Evolutionary conservation across 129 eudicot genomes (phyloP), one percentile per base, ranked within the genome.

Genomic region (Ambrosia trifida): DNA sequence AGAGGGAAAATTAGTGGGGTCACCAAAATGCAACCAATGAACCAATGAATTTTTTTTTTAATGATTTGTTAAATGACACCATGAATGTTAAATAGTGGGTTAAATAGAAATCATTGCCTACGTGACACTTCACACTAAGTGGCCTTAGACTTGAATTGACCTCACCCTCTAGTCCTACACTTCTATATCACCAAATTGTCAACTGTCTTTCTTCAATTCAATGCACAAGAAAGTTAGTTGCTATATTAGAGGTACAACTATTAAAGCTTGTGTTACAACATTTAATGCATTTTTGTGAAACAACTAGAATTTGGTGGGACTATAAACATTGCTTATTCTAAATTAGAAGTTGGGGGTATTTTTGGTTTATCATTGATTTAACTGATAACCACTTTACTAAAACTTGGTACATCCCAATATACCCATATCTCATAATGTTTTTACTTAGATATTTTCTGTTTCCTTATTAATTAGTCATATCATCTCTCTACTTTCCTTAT

Each of bases 231-330:
- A 14, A 7, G 56, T 50, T 14, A 50, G 56, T 17, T 50, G 31
- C 57, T 38, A 62, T 63, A 47, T 33, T 12, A 73, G 49, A 32
- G 28, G 70, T 31, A 20, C 62, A 73, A 16, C 33, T 46, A 24
- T 41, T 40, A n/a, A 40, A 64, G 52, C 28, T 35, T 12, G 51
- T 64, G 28, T 32, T 31, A 60, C 72, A 64, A n/a, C 72, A 52
- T 28, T 11, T 38, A 13, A 75, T 65, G 74, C 68, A 30, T 54
- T 17, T 8, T 75, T 75, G 46, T 57, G 46, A 66, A 56, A 59
- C 35, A 43, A 58, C 38, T n/a, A 43, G 68, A 44, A 72, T 72
- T 43, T 60, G 35, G 68, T 59, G 68, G 30, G 72, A 73, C 3
- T 36, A n/a, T 65, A 52, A 75, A 64, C 44, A n/a, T 8, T 41